Evolutionary conservation across 306 rosid genomes (phyloP), one percentile per base, ranked within the genome.

Genomic region (Hippophae rhamnoides): DNA sequence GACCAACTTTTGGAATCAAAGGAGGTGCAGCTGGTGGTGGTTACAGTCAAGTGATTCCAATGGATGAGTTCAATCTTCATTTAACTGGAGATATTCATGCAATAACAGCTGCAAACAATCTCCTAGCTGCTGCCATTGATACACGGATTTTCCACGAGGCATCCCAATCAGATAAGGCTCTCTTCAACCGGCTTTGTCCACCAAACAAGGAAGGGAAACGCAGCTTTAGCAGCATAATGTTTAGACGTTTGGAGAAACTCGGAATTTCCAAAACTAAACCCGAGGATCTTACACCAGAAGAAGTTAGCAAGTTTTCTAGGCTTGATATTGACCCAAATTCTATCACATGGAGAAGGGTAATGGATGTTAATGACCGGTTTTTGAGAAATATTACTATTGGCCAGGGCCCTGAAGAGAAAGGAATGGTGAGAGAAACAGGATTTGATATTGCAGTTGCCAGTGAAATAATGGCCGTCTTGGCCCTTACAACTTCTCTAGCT

Each of bases 1-100:
- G 99, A 51, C 99, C 99, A 8, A 92, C 99, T 54, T 92, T 92
- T 76, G 99, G 99, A 67, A 92, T 92, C 74, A 92, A 83, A 82
- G 99, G 99, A 59, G 99, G 99, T 62, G 99, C 99, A 27, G 99
- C 99, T 38, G 99, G 96, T 64, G 99, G 95, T 46, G 99, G 99
- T 75, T 92, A 92, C 71, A 92, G 99, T 77, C 99, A 92, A 78
- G 99, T 92, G 78, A 84, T 92, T 60, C 99, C 96, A 25, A 88
- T 92, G 99, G 99, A 92, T 69, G 99, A 92, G 72, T 92, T 92
- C 80, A 92, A 92, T 85, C 99, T 92, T 70, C 99, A 92, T 63
- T 80, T 92, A 23, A 88, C 99, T 5, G 99, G 99, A 73, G 99
- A 92, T 69, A 85, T 92, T 68, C 99, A 92, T 61, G 99, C 99